Evolutionary conservation across 2,329 filamentous ascomycete genomes (phyloP), one percentile per base, ranked within the genome.

Genomic region (Delphinella strobiligena): DNA sequence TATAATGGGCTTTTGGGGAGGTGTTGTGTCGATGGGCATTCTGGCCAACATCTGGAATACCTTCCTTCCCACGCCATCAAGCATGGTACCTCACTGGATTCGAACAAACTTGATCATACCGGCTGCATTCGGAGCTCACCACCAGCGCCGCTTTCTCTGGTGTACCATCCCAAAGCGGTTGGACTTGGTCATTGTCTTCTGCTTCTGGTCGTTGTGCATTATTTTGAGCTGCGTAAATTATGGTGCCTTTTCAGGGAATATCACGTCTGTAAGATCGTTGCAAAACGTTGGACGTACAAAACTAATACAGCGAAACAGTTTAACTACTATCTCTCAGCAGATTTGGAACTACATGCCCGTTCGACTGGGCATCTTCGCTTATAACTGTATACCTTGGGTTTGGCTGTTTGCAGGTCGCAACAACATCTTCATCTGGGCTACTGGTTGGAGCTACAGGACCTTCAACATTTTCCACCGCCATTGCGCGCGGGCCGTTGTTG

Each of bases 381-480:
- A 78, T 47, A 73, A 72, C 3, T 80, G 80, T 45, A 66, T 82
- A 5, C 74, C 76, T 0, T 50, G 80, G 2, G 59, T 82, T 0
- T 82, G 77, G 76, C 55, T 82, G 0, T 82, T 83, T 47, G 74
- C 72, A 0, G 73, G 74, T 51, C 65, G 80, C 8, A 84, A 83
- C 45, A 81, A 83, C 37, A 50, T 77, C 0, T 64, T 82, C 12
- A 61, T 81, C 40, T 80, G 74, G 74, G 52, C 76, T 0, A 82
- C 80, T 0, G 78, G 78, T 0, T 83, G 79, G 78, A 75, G 73
- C 9, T 82, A 79, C 52, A 67, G 68, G 2, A 76, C 74, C 0
- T 82, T 75, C 50, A 82, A 75, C 47, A 68, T 74, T 31, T 81
- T 82, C 38, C 80, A 83, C 54, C 72, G 79, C 0, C 78, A 76